Conservation (phyloP, 306 rosid species). For the Hippophae tibetana region DNA sequence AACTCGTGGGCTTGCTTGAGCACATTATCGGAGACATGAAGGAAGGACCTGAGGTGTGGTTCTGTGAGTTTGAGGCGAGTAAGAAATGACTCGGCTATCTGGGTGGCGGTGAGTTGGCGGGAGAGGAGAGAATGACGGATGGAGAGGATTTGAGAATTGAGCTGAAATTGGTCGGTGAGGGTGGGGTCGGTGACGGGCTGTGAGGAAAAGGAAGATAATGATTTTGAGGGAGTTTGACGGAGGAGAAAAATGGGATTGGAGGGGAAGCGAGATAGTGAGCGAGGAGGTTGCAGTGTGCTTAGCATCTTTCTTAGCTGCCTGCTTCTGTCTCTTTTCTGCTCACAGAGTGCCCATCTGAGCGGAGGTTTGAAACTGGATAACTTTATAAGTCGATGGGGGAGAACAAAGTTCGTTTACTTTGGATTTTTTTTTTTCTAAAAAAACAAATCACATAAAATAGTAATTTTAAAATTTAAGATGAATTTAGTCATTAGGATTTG, state of each 20-base stretch:
- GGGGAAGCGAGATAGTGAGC: conserved; percentile 53
- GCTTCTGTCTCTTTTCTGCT: neutral
- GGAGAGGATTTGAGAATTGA: conserved; percentile 70
- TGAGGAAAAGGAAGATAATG: conserved; percentile 32
- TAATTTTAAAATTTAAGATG: no score
- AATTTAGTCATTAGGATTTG: no score
- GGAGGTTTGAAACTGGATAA: no score
- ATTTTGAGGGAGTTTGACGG: conserved; percentile 17
- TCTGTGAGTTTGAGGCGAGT: conserved; percentile 59
- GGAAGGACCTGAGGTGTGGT: conserved; percentile 71
- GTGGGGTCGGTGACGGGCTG: conserved; percentile 33
- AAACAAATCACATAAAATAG: no score
- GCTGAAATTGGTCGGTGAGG: conserved; percentile 31
- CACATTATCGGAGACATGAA: conserved; percentile 52
- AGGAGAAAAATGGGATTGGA: conserved; percentile 24
- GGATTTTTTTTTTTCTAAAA: no score
- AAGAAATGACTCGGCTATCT: conserved; percentile 53
- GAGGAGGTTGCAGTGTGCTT: conserved; percentile 71
- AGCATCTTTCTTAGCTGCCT: conserved; percentile 29
- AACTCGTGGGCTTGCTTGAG: conserved; percentile 42
- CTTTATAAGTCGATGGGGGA: no score
- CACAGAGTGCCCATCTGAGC: neutral
- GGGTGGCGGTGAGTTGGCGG: conserved; percentile 49
- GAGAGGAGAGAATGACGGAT: conserved; percentile 72
- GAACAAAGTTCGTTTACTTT: neutral